Evolutionary conservation across 1,284 basidiomycete genomes (phyloP).

Genomic region (Calocybe gambosa): DNA sequence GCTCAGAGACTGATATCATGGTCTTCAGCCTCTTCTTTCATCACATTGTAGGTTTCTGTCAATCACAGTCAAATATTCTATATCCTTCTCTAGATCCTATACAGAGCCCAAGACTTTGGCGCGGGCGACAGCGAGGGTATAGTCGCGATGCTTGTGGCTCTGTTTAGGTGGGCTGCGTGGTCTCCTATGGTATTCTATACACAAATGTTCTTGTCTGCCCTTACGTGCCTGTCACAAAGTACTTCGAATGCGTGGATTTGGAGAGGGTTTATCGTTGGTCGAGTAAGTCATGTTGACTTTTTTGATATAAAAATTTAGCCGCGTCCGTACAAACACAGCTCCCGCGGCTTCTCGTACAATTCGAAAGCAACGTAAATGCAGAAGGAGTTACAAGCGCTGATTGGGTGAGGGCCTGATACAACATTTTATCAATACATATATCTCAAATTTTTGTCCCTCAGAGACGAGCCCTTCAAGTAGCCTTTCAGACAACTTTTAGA

Average conservation of each 20-base stretch:
- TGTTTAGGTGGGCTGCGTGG: slow-evolving; percentile 63
- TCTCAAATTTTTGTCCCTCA: slow-evolving; percentile 24
- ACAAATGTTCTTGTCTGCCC: slow-evolving; percentile 56
- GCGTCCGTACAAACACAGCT: slow-evolving; percentile 35
- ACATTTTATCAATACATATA: slow-evolving; percentile 3
- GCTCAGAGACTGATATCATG: slow-evolving; percentile 56
- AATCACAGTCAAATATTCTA: background rate
- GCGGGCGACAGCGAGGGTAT: slow-evolving; percentile 51
- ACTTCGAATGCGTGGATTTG: slow-evolving; percentile 42
- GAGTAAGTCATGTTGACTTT: slow-evolving; percentile 39
- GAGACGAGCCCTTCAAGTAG: slow-evolving; percentile 52
- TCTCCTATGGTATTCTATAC: slow-evolving; percentile 61
- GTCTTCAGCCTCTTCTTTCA: slow-evolving; percentile 56
- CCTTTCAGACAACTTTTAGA: slow-evolving; percentile 42
- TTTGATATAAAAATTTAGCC: slow-evolving; percentile 6
- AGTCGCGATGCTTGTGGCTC: slow-evolving; percentile 49
- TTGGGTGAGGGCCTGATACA: slow-evolving; percentile 37
- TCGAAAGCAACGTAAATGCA: slow-evolving; percentile 47
- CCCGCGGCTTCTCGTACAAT: slow-evolving; percentile 47
- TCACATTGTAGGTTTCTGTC: slow-evolving; percentile 41
- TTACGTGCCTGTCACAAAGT: slow-evolving; percentile 55
- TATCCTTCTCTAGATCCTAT: slow-evolving; percentile 38
- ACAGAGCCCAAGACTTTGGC: slow-evolving; percentile 55
- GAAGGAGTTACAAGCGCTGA: slow-evolving; percentile 48
- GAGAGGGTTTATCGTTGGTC: slow-evolving; percentile 66